Percentiles rank a stretch among this genome's conserved stretches.
Conservation (phyloP, 2,329 filamentous ascomycete genomes). For the Microsporum ferrugineum region DNA sequence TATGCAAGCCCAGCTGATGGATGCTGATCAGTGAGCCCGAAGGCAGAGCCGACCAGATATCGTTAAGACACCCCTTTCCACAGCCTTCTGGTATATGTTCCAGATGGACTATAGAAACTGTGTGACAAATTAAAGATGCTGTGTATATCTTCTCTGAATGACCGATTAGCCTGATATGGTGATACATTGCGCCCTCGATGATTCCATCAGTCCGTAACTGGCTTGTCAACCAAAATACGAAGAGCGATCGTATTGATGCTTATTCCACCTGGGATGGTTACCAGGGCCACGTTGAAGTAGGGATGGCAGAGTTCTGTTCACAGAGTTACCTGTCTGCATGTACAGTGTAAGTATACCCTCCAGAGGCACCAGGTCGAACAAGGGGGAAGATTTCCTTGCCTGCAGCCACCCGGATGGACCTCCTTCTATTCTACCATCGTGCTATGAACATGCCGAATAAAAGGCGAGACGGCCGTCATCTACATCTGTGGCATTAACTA, state of each 20-base stretch:
- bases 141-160: too few relatives aligned
- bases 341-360: not conserved
- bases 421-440: not conserved
- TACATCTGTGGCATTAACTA: not conserved
- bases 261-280: not conserved
- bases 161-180: not conserved
- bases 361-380: not conserved
- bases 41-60: not conserved
- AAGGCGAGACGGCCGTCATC: too few relatives aligned
- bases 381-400: not conserved
- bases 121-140: not conserved
- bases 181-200: not conserved
- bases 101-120: not conserved
- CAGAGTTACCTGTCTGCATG: not conserved
- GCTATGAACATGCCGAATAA: not conserved
- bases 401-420: not conserved
- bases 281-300: constrained; percentile 2
- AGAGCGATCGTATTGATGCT: not conserved
- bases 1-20: not conserved
- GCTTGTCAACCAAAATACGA: not conserved
- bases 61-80: not conserved
- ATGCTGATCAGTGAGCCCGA: not conserved
- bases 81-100: constrained; percentile 1
- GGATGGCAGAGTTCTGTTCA: not conserved
- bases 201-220: not conserved